Percentiles rank a stretch among this genome's conserved stretches.
phyloP scores from a whole-genome alignment of 306 rosid species.

The Trifolium subterraneum region DNA sequence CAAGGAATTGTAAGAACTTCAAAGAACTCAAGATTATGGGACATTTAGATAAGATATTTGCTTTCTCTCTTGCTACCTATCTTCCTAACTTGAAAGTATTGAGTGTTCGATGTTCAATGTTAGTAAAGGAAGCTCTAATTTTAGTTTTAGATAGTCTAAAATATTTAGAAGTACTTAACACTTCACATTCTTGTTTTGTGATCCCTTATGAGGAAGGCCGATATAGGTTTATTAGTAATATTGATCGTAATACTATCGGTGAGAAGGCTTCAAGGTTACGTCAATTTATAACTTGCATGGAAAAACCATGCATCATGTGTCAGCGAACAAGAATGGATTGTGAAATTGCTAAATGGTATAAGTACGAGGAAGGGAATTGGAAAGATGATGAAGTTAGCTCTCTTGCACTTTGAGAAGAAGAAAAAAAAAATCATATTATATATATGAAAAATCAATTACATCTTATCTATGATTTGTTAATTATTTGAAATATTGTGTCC shows the following conservation, averaged over 20 bases:
- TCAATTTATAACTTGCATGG: background rate
- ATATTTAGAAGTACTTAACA: constrained; percentile 4
- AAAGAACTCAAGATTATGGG: background rate
- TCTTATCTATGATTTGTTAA: too few species aligned
- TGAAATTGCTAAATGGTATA: background rate
- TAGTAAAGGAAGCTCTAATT: background rate
- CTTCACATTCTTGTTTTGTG: background rate
- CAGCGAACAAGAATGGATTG: background rate
- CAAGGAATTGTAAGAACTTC: background rate
- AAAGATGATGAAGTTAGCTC: constrained; percentile 14
- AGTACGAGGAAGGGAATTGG: background rate
- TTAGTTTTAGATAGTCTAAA: background rate
- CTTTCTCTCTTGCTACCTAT: background rate
- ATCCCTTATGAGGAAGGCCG: too few species aligned
- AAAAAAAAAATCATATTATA: too few species aligned
- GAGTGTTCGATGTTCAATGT: background rate
- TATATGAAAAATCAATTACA: too few species aligned
- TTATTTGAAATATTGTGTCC: too few species aligned
- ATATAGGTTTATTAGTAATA: background rate
- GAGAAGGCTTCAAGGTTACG: background rate
- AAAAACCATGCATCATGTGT: constrained; percentile 2
- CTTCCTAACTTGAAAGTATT: background rate
- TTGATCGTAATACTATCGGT: background rate
- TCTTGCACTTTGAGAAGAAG: background rate
- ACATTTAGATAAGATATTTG: background rate